Evolutionary conservation across 352 stramenopile genomes (phyloP).

Genomic region (Pythium brachiatum): DNA sequence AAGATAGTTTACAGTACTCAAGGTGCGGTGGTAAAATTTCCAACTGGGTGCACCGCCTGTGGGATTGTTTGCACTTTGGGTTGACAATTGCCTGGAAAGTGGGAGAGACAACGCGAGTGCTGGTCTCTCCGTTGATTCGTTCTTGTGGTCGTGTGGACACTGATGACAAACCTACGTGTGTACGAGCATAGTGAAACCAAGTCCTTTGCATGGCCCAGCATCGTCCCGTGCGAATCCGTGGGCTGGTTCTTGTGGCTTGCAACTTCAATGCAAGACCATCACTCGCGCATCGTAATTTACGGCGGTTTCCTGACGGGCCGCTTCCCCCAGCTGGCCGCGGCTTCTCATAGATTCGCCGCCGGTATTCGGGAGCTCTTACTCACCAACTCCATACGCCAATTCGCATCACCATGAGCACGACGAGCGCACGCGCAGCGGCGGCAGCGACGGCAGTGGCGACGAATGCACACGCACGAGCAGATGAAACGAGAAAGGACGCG

Average conservation of each 20-base stretch:
- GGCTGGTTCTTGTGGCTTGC: background rate
- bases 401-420: conserved; percentile 18
- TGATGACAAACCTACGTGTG: background rate
- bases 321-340: background rate
- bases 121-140: background rate
- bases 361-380: background rate
- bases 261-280: conserved; percentile 38
- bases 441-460: background rate
- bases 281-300: conserved; percentile 29
- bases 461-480: background rate
- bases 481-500: conserved; percentile 2
- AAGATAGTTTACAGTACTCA: background rate
- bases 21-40: background rate
- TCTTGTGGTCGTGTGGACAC: background rate
- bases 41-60: background rate
- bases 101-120: conserved; percentile 1
- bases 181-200: conserved; percentile 1
- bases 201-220: background rate
- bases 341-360: background rate
- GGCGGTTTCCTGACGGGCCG: conserved; percentile 9
- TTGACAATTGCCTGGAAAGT: background rate
- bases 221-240: background rate
- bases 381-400: background rate
- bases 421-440: background rate
- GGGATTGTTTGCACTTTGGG: background rate